Percentiles rank a stretch among this genome's conserved stretches.
phyloP scores from a whole-genome alignment of 352 stramenopile species.

The Phytophthora tentaculata region DNA sequence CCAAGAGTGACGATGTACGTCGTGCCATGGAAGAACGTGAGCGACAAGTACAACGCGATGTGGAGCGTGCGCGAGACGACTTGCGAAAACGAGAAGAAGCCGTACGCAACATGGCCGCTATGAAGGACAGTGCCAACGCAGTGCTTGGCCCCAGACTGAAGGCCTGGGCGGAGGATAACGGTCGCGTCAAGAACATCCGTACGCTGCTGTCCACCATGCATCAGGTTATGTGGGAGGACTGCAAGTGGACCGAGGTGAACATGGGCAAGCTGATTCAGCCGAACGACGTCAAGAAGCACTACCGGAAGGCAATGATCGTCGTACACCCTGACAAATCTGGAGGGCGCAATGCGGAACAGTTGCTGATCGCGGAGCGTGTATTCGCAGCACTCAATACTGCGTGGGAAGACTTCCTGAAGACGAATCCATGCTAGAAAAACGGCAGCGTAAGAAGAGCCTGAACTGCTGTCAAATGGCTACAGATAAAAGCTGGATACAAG shows the following conservation, averaged over 20 bases:
- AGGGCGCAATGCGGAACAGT: slow-evolving; percentile 84
- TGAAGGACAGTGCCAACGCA: slow-evolving; percentile 69
- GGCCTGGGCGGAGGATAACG: slow-evolving; percentile 85
- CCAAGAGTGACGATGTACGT: slow-evolving; percentile 76
- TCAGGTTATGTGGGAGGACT: slow-evolving; percentile 90
- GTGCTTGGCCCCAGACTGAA: slow-evolving; percentile 81
- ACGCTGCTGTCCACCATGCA: slow-evolving; percentile 93
- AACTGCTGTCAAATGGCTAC: slow-evolving; percentile 6
- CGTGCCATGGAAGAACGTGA: slow-evolving; percentile 88
- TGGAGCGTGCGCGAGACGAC: slow-evolving; percentile 79
- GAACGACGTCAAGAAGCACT: slow-evolving; percentile 92
- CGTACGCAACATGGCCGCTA: slow-evolving; percentile 52
- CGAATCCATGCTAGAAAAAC: slow-evolving; percentile 67
- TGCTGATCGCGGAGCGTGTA: slow-evolving; percentile 91
- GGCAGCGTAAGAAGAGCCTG: slow-evolving; percentile 13
- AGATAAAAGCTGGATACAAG: slow-evolving; percentile 24
- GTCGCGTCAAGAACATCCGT: slow-evolving; percentile 91
- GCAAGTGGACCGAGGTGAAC: slow-evolving; percentile 88
- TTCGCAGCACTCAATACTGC: slow-evolving; percentile 92
- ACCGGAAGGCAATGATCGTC: slow-evolving; percentile 93
- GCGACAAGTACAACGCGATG: slow-evolving; percentile 68
- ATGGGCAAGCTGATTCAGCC: slow-evolving; percentile 93
- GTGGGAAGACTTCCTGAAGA: slow-evolving; percentile 88
- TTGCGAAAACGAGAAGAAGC: slow-evolving; percentile 75
- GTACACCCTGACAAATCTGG: slow-evolving; percentile 92